phyloP scores from a whole-genome alignment of 2,329 filamentous ascomycete genomes.

The Penicillium thymicola region DNA sequence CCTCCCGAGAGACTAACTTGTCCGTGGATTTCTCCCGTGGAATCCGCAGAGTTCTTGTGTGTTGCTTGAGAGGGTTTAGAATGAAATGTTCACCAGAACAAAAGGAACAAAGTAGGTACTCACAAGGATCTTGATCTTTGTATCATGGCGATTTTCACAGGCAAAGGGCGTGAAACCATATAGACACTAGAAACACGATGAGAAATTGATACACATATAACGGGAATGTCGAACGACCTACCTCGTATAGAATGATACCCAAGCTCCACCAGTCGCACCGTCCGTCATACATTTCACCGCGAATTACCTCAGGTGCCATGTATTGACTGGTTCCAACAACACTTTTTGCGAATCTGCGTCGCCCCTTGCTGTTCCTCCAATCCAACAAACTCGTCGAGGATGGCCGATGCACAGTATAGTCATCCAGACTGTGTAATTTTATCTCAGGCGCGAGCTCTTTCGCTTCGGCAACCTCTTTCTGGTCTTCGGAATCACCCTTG shows the following conservation, averaged over 20 bases:
- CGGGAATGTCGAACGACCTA: slow-evolving; percentile 22
- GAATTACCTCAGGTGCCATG: slow-evolving; percentile 93
- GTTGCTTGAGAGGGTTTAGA: slow-evolving; percentile 53
- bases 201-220: not conserved
- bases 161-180: slow-evolving; percentile 91
- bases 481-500: slow-evolving; percentile 70
- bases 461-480: slow-evolving; percentile 49
- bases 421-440: slow-evolving; percentile 29
- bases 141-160: slow-evolving; percentile 73
- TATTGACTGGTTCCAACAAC: slow-evolving; percentile 96
- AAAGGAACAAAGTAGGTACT: slow-evolving; percentile 29
- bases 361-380: slow-evolving; percentile 67
- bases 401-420: slow-evolving; percentile 30
- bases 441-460: slow-evolving; percentile 7
- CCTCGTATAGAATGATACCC: slow-evolving; percentile 87
- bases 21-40: slow-evolving; percentile 56
- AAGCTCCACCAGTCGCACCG: slow-evolving; percentile 97
- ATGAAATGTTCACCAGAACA: slow-evolving; percentile 15
- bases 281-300: slow-evolving; percentile 79
- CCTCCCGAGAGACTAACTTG: slow-evolving; percentile 62
- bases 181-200: slow-evolving; percentile 58
- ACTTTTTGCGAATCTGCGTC: slow-evolving; percentile 72
- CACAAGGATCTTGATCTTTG: slow-evolving; percentile 80
- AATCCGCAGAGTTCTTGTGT: slow-evolving; percentile 67
- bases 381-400: slow-evolving; percentile 56